Percentiles rank a stretch among this genome's conserved stretches.
Evolutionary conservation across 2,329 filamentous ascomycete genomes (phyloP).

Genomic region (Plenodomus biglobosus): DNA sequence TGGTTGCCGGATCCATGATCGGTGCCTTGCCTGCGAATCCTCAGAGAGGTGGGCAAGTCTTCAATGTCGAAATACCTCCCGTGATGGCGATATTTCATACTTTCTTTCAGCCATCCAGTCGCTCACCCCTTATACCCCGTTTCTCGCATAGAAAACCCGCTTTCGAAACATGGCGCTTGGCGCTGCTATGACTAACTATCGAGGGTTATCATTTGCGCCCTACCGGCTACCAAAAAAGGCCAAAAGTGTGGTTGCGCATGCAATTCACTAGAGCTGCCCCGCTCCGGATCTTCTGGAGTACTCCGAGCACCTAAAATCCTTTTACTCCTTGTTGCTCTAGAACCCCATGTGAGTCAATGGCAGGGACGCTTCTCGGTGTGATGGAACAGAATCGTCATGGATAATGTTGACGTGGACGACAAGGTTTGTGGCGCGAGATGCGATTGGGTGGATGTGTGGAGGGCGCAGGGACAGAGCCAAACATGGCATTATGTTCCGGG

Average conservation of each 20-base stretch:
- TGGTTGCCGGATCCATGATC: slow-evolving; percentile 34
- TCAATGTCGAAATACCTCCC: background rate
- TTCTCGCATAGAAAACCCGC: background rate
- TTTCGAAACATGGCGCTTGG: background rate
- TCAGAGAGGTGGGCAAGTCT: background rate
- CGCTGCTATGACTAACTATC: background rate
- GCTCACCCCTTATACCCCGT: background rate
- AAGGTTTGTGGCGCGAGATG: background rate
- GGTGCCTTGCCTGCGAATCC: background rate
- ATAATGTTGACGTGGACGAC: background rate
- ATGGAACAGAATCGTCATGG: background rate
- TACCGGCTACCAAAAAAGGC: background rate
- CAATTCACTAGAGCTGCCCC: background rate
- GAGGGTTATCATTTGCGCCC: background rate
- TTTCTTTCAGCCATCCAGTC: background rate
- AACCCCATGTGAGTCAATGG: background rate
- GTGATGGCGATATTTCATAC: background rate
- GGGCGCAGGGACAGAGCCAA: too few species aligned
- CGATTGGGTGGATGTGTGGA: background rate
- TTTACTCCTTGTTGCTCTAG: background rate
- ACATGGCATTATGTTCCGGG: too few species aligned
- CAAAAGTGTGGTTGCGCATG: background rate
- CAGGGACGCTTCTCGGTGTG: background rate
- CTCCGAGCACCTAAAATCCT: background rate
- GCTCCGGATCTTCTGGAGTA: background rate